phyloP scores from a whole-genome alignment of 306 rosid genomes.

The Medicago arabica region DNA sequence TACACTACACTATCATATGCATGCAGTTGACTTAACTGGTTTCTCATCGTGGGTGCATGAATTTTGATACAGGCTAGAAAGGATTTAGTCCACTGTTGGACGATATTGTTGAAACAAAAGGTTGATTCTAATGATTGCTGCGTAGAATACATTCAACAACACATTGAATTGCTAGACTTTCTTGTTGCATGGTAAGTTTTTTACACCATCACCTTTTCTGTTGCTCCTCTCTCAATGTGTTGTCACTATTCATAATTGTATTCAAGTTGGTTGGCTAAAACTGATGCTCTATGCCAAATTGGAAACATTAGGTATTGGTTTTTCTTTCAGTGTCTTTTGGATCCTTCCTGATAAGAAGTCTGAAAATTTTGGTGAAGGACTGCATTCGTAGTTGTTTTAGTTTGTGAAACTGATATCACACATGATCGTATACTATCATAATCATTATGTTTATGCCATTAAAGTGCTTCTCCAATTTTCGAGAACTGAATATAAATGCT shows the following conservation, averaged over 20 bases:
- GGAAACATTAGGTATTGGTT: slow-evolving; percentile 24
- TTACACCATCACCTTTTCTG: slow-evolving; percentile 18
- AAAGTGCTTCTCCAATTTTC: not conserved
- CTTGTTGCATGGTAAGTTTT: slow-evolving; percentile 87
- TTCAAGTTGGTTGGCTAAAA: slow-evolving; percentile 12
- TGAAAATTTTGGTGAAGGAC: slow-evolving; percentile 20
- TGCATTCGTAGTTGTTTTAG: not conserved
- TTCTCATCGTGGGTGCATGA: slow-evolving; percentile 48
- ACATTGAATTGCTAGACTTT: slow-evolving; percentile 77
- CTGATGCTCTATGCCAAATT: slow-evolving; percentile 12
- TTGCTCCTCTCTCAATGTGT: slow-evolving; percentile 7
- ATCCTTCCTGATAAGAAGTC: not conserved
- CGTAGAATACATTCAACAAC: slow-evolving; percentile 75
- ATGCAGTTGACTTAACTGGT: slow-evolving; percentile 35
- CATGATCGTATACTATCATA: not conserved
- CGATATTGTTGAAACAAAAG: slow-evolving; percentile 83
- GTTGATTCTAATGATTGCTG: slow-evolving; percentile 71
- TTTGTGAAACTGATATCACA: slow-evolving; percentile 33
- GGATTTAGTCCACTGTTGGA: slow-evolving; percentile 89
- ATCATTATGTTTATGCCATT: not conserved
- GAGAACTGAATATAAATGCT: too few species aligned
- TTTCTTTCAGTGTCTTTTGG: slow-evolving; percentile 7
- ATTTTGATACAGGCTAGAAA: slow-evolving; percentile 81
- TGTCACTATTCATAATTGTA: slow-evolving; percentile 14
- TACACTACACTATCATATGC: slow-evolving; percentile 17